Percentiles rank a stretch among this genome's conserved stretches.
Conservation (phyloP, 345 rosid genomes). For the Alliaria petiolata region DNA sequence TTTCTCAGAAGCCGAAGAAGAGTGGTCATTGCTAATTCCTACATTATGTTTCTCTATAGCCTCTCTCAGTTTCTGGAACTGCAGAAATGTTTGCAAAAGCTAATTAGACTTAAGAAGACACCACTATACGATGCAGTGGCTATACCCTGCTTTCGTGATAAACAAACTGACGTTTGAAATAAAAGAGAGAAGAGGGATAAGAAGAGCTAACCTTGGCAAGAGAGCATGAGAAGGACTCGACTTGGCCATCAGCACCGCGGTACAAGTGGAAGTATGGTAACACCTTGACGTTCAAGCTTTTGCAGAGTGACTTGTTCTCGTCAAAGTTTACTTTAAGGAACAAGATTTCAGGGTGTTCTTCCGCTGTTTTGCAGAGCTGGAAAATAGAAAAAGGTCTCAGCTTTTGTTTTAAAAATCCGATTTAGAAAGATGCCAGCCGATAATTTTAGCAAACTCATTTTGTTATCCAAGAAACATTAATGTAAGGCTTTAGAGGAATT, state of each 20-base stretch:
- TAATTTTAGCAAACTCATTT: not conserved
- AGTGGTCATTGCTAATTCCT: conserved; percentile 39
- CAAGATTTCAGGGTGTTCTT: conserved; percentile 65
- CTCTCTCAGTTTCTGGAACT: conserved; percentile 85
- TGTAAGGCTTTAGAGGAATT: not conserved
- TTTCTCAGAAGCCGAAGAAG: conserved; percentile 30
- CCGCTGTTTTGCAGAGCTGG: conserved; percentile 83
- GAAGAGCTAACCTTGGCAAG: conserved; percentile 64
- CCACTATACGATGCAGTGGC: not conserved
- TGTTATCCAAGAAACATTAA: not conserved
- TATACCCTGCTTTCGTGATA: not conserved
- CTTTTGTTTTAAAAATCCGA: not conserved
- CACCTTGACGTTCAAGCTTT: conserved; percentile 79
- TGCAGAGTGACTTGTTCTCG: conserved; percentile 89
- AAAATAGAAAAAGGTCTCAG: not conserved
- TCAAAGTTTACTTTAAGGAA: conserved; percentile 89
- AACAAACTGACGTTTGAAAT: not conserved
- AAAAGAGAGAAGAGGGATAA: not conserved
- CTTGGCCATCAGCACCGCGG: conserved; percentile 64
- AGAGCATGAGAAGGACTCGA: conserved; percentile 87
- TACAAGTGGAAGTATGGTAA: conserved; percentile 88
- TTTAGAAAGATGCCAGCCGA: not conserved
- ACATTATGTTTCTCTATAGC: conserved; percentile 61
- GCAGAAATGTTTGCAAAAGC: conserved; percentile 32
- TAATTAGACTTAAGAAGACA: not conserved